Conservation (phyloP, 1,284 basidiomycete genomes). For the Garcileccinum viscosum region DNA sequence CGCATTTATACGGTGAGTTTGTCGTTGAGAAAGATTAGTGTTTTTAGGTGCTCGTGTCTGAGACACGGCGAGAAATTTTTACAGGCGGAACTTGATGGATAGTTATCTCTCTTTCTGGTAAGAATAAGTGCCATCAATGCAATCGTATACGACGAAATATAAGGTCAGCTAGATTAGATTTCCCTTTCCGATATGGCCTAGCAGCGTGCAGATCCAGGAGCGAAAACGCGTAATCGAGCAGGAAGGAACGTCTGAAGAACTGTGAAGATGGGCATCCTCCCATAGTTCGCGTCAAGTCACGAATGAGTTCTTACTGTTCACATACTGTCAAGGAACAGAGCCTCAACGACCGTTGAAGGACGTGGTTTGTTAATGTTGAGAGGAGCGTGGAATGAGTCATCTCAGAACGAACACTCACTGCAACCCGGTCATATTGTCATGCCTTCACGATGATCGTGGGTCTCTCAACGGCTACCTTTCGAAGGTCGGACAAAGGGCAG, state of each 20-base stretch:
- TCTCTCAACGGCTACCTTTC: neutral
- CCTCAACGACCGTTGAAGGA: neutral
- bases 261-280: slow-evolving; percentile 28
- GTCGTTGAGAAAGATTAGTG: slow-evolving; percentile 10
- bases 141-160: slow-evolving; percentile 42
- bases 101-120: slow-evolving; percentile 6
- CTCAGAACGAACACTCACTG: slow-evolving; percentile 23
- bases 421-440: neutral
- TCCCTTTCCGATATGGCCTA: neutral
- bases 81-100: neutral
- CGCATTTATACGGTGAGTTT: slow-evolving; percentile 6
- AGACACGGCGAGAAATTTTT: slow-evolving; percentile 16
- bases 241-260: slow-evolving; percentile 12
- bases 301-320: slow-evolving; percentile 1
- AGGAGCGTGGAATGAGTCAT: slow-evolving; percentile 16
- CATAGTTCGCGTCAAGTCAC: slow-evolving; percentile 32
- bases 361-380: slow-evolving; percentile 7
- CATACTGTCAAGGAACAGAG: neutral
- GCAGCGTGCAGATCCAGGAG: neutral
- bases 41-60: slow-evolving; percentile 3
- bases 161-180: slow-evolving; percentile 30
- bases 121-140: slow-evolving; percentile 36
- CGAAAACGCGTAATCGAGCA: neutral
- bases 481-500: neutral
- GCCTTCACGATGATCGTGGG: neutral